Evolutionary conservation across 768 basidiomycete species (phyloP).

Genomic region (Termitomyces sp.): DNA sequence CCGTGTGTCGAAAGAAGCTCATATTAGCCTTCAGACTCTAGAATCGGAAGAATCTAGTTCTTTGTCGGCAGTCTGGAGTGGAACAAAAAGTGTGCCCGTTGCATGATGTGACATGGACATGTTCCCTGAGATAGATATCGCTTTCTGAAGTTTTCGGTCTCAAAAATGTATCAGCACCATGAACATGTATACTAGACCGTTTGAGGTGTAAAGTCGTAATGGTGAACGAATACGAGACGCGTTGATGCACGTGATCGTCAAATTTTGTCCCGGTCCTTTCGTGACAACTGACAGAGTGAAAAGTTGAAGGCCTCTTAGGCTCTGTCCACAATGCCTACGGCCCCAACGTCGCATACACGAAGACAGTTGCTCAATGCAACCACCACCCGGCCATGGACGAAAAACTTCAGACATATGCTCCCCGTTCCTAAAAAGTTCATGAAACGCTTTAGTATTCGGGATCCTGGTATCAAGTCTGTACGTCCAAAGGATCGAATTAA

Average conservation of each 20-base stretch:
- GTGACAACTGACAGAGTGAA: no score
- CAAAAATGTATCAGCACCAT: not conserved
- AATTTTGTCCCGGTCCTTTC: not conserved
- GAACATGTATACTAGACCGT: not conserved
- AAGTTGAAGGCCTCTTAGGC: not conserved
- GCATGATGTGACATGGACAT: conserved; percentile 5
- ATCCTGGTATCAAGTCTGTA: conserved; percentile 50
- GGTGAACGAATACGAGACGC: no score
- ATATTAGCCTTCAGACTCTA: conserved; percentile 49
- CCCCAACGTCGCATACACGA: conserved; percentile 27
- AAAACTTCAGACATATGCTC: conserved; percentile 61
- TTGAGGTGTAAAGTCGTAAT: no score
- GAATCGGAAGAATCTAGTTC: conserved; percentile 80
- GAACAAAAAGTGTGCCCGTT: conserved; percentile 22
- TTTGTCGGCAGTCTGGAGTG: conserved; percentile 46
- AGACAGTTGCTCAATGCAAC: conserved; percentile 41
- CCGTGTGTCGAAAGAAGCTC: not conserved
- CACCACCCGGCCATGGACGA: conserved; percentile 54
- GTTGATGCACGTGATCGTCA: not conserved
- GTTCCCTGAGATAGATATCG: not conserved
- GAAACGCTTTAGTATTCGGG: conserved; percentile 39
- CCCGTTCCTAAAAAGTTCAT: conserved; percentile 55
- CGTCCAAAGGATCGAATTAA: conserved; percentile 69
- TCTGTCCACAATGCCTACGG: conserved; percentile 22
- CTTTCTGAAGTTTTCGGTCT: not conserved